phyloP scores from a whole-genome alignment of 176 grass and related monocot genomes.

The Cenchrus fungigraminus region DNA sequence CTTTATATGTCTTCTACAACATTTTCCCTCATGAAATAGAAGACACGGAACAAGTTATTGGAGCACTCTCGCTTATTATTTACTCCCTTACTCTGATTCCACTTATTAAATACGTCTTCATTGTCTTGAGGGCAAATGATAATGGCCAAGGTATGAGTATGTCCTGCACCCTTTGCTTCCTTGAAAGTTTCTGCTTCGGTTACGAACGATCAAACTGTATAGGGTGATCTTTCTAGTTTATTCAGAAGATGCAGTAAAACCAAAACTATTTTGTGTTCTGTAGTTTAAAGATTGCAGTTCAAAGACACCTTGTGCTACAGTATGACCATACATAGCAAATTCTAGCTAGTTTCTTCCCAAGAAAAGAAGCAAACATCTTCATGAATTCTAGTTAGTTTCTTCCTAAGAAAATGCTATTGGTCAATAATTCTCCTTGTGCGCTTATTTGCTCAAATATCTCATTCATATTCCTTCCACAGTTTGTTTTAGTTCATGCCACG shows the following conservation, averaged over 20 bases:
- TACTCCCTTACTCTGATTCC: constrained; percentile 86
- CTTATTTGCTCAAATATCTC: constrained; percentile 3
- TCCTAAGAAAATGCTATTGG: background rate
- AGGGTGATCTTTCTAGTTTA: constrained; percentile 4
- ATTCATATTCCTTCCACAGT: background rate
- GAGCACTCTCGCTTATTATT: constrained; percentile 84
- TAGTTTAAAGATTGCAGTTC: background rate
- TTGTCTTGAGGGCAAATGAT: constrained; percentile 82
- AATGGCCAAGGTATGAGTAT: constrained; percentile 72
- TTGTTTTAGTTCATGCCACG: constrained; percentile 15
- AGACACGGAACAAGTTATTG: constrained; percentile 76
- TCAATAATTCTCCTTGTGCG: background rate
- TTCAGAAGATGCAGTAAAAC: constrained; percentile 1
- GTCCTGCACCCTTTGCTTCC: background rate
- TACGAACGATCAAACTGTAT: background rate
- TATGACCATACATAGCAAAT: constrained; percentile 10
- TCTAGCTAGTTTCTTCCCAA: background rate
- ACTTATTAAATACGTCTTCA: constrained; percentile 85
- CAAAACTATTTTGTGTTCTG: background rate
- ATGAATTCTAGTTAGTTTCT: background rate
- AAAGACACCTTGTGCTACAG: background rate
- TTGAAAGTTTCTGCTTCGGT: constrained; percentile 28
- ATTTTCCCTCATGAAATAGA: constrained; percentile 66
- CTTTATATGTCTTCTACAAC: constrained; percentile 86
- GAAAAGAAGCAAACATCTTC: background rate